Percentiles rank a stretch among this genome's conserved stretches.
Conservation (phyloP, 2,329 filamentous ascomycete species). For the Meredithiella fracta region DNA sequence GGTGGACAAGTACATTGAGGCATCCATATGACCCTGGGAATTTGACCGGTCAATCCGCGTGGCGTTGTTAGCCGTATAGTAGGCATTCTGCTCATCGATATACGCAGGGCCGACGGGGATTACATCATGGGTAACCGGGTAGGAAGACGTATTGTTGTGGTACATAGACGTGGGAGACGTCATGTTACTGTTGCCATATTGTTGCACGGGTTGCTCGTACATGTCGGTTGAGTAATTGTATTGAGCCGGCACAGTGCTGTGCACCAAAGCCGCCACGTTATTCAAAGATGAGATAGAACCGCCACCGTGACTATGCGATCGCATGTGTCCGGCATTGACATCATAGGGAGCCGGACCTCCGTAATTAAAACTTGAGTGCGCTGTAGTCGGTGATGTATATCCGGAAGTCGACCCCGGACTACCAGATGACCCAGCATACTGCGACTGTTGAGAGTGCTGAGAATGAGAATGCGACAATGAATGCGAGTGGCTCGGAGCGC, state of each 20-base stretch:
- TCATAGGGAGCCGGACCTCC: not conserved
- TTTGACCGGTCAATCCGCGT: constrained; percentile 31
- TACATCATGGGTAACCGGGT: not conserved
- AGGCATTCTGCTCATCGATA: constrained; percentile 24
- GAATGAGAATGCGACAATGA: constrained; percentile 10
- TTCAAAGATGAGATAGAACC: not conserved
- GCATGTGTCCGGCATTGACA: not conserved
- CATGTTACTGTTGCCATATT: not conserved
- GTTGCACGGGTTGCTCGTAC: not conserved
- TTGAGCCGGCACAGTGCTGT: not conserved
- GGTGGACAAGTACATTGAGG: constrained; percentile 21
- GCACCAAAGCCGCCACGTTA: constrained; percentile 3
- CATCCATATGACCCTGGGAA: constrained; percentile 24
- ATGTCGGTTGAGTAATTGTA: constrained; percentile 7
- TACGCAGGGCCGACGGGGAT: constrained; percentile 36
- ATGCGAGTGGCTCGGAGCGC: constrained; percentile 19
- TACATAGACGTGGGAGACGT: not conserved
- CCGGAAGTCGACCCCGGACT: constrained; percentile 17
- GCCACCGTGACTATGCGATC: constrained; percentile 7
- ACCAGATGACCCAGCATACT: constrained; percentile 6
- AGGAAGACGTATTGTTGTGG: not conserved
- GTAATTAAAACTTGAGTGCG: constrained; percentile 4
- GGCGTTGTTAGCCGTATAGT: constrained; percentile 21
- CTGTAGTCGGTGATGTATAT: constrained; percentile 10
- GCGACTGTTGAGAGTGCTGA: constrained; percentile 1